phyloP scores from a whole-genome alignment of 2,329 filamentous ascomycete genomes.

The Cercospora citrullina region DNA sequence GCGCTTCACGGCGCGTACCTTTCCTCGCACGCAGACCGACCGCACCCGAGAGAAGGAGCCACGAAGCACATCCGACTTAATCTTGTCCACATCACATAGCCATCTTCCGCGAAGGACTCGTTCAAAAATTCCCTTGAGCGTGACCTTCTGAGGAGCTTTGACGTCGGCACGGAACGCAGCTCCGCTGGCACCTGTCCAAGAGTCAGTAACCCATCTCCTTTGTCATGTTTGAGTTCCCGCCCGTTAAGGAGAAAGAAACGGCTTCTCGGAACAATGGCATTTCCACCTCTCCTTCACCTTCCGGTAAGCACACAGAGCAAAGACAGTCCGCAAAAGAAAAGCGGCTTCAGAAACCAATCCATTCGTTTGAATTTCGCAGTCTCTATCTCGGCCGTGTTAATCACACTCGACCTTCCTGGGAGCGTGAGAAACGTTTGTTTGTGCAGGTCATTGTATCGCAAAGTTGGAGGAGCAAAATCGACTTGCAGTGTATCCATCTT shows the following conservation, averaged over 20 bases:
- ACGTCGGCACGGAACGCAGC: background rate
- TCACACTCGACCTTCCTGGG: background rate
- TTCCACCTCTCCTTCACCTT: background rate
- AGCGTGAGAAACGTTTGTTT: background rate
- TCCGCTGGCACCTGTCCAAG: background rate
- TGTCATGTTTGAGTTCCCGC: slow-evolving; percentile 4
- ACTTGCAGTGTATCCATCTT: background rate
- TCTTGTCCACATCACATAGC: no score
- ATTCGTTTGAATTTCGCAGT: background rate
- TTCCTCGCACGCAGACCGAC: no score
- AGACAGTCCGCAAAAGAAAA: background rate
- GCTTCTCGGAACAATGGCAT: background rate
- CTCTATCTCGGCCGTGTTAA: background rate
- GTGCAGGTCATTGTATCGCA: background rate
- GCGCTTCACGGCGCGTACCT: no score
- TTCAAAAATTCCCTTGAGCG: background rate
- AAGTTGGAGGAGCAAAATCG: background rate
- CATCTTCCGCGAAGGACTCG: background rate
- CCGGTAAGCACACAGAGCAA: background rate
- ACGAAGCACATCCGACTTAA: no score
- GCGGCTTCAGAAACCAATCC: background rate
- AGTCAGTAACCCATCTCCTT: background rate
- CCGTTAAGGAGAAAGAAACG: background rate
- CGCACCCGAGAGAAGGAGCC: no score
- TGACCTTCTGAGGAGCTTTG: background rate